Conservation (phyloP, 108 stramenopile species). For the Fistulifera pelliculosa region DNA sequence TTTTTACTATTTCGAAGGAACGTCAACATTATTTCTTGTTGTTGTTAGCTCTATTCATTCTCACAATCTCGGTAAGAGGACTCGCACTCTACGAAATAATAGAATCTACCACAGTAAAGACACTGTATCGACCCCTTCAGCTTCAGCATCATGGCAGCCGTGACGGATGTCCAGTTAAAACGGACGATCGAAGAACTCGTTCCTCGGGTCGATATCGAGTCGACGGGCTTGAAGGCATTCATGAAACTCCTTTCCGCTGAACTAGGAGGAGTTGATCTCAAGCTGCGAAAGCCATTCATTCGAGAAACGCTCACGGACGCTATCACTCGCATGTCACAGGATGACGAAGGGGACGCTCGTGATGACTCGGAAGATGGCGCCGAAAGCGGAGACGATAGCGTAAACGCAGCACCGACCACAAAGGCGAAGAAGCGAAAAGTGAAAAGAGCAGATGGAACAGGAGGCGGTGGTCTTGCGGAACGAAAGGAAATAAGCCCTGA, state of each 20-base stretch:
- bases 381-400: conserved; percentile 16
- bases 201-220: conserved; percentile 56
- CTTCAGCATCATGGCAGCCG: conserved; percentile 1
- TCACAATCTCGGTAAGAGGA: too few species aligned
- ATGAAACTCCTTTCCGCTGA: conserved; percentile 49
- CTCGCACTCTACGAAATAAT: too few species aligned
- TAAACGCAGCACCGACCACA: conserved; percentile 20
- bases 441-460: conserved; percentile 19
- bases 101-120: too few species aligned
- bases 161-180: neutral
- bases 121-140: too few species aligned
- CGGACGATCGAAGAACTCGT: conserved; percentile 34
- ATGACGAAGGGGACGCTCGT: conserved; percentile 8
- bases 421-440: conserved; percentile 18
- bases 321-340: conserved; percentile 38
- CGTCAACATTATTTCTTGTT: too few species aligned
- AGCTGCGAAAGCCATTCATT: conserved; percentile 47
- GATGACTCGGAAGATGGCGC: conserved; percentile 17
- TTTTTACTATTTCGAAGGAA: too few species aligned
- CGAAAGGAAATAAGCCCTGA: conserved; percentile 55
- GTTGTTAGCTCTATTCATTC: too few species aligned
- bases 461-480: conserved; percentile 47
- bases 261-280: conserved; percentile 49
- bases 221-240: conserved; percentile 65
- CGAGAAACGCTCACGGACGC: conserved; percentile 49